Evolutionary conservation across 495 filamentous ascomycete genomes (phyloP).

Genomic region (Podospora tetraspora): DNA sequence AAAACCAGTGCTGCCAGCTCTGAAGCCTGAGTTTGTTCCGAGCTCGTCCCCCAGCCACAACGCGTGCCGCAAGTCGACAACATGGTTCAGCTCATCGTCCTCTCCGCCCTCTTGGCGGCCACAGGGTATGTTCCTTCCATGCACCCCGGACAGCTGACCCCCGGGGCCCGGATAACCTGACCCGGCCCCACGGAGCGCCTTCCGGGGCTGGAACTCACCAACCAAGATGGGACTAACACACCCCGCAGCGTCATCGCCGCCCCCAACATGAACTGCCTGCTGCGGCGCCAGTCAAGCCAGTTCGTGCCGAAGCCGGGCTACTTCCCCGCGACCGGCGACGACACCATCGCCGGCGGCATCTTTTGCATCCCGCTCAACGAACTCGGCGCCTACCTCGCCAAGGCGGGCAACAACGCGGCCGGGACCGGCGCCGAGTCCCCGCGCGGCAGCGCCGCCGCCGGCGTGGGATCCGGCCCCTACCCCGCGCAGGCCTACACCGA

Average conservation of each 20-base stretch:
- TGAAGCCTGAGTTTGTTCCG: neutral
- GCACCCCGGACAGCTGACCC: neutral
- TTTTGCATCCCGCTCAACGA: slow-evolving; percentile 19
- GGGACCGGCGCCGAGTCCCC: slow-evolving; percentile 20
- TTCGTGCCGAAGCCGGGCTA: slow-evolving; percentile 19
- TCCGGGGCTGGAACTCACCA: neutral
- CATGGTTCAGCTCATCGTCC: neutral
- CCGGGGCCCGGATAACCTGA: neutral
- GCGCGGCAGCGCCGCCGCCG: slow-evolving; percentile 9
- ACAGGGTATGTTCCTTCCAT: neutral
- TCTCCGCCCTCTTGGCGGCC: neutral
- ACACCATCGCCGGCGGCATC: slow-evolving; percentile 26
- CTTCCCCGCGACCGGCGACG: slow-evolving; percentile 20
- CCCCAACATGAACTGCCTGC: neutral
- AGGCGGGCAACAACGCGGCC: slow-evolving; percentile 12
- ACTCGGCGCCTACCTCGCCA: slow-evolving; percentile 12
- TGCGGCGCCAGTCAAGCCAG: slow-evolving; percentile 5
- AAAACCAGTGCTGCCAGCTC: neutral
- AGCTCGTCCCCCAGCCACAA: neutral
- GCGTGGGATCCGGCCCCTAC: slow-evolving; percentile 22
- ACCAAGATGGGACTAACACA: neutral
- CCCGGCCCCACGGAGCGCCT: neutral
- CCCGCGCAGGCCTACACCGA: slow-evolving; percentile 20
- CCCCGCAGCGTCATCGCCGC: neutral
- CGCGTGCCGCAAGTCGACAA: neutral